Conservation (phyloP, 345 rosid genomes). For the Aegle marmelos region DNA sequence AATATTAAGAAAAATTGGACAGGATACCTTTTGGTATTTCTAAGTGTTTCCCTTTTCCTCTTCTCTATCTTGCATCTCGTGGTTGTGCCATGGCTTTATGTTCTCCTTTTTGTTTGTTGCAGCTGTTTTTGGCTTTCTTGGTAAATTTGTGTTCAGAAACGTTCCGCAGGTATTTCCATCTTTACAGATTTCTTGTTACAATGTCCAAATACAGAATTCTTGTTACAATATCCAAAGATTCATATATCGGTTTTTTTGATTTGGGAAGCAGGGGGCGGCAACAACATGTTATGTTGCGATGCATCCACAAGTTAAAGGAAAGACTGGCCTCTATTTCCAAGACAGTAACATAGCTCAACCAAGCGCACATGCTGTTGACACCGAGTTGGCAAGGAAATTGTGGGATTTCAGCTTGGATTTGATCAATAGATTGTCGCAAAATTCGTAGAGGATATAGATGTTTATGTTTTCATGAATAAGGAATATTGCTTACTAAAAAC, state of each 20-base stretch:
- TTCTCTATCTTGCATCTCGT: neutral
- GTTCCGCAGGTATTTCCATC: conserved; percentile 56
- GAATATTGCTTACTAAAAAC: neutral
- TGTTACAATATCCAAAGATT: neutral
- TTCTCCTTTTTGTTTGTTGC: conserved; percentile 15
- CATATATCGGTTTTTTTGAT: neutral
- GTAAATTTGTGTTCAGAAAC: conserved; percentile 49
- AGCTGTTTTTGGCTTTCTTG: conserved; percentile 42
- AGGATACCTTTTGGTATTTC: neutral
- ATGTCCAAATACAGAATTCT: neutral
- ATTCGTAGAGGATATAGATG: neutral
- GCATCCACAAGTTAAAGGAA: conserved; percentile 64
- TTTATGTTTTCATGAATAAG: neutral
- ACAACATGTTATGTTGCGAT: conserved; percentile 75
- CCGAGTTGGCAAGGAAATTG: conserved; percentile 52
- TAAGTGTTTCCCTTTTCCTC: neutral
- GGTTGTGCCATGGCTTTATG: too few species aligned
- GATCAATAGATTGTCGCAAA: conserved; percentile 5
- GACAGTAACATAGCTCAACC: conserved; percentile 53
- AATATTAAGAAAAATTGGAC: neutral
- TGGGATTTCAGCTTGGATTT: conserved; percentile 71
- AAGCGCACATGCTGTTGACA: conserved; percentile 41
- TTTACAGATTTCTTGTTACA: neutral
- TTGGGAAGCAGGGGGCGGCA: conserved; percentile 60
- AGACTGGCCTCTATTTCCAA: conserved; percentile 54